Conservation (phyloP, 2,329 filamentous ascomycete genomes). For the Simplicillium aogashimaense region DNA sequence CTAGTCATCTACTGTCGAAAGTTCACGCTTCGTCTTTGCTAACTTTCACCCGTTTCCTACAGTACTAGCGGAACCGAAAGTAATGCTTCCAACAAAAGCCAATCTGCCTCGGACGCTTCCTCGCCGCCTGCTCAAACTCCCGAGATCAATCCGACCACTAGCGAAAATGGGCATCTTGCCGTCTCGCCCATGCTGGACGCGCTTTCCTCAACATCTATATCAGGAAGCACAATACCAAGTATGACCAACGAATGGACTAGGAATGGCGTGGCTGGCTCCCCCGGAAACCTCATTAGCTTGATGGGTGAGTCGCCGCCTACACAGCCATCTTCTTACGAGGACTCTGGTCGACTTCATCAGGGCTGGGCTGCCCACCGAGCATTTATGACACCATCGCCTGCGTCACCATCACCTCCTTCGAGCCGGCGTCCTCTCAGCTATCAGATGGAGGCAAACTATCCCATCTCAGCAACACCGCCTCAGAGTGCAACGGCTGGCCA, state of each 20-base stretch:
- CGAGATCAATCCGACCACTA: constrained; percentile 30
- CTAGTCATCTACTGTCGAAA: constrained; percentile 4
- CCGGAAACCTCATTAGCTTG: constrained; percentile 30
- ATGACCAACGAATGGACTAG: constrained; percentile 36
- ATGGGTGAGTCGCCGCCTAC: constrained; percentile 32
- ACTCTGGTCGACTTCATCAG: constrained; percentile 22
- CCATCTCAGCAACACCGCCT: constrained; percentile 28
- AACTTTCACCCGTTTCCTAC: constrained; percentile 1
- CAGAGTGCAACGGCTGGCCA: constrained; percentile 22
- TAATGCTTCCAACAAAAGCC: constrained; percentile 20
- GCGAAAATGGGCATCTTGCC: constrained; percentile 31
- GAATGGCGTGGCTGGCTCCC: constrained; percentile 31
- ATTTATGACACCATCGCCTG: constrained; percentile 31
- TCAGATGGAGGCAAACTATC: constrained; percentile 38
- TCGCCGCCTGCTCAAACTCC: constrained; percentile 34
- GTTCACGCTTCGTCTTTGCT: background rate
- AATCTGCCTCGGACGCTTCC: constrained; percentile 30
- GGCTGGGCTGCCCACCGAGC: constrained; percentile 33
- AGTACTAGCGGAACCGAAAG: constrained; percentile 22
- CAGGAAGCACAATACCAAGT: constrained; percentile 36
- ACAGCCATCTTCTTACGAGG: constrained; percentile 30
- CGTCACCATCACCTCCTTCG: constrained; percentile 29
- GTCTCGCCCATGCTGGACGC: constrained; percentile 38
- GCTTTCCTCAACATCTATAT: constrained; percentile 36
- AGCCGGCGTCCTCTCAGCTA: constrained; percentile 41